These are phyloP conservation scores for Wickerhamiella domercqiae DNA, from an alignment of 805 yeast genomes.

Conservation along the genomic window DNA sequence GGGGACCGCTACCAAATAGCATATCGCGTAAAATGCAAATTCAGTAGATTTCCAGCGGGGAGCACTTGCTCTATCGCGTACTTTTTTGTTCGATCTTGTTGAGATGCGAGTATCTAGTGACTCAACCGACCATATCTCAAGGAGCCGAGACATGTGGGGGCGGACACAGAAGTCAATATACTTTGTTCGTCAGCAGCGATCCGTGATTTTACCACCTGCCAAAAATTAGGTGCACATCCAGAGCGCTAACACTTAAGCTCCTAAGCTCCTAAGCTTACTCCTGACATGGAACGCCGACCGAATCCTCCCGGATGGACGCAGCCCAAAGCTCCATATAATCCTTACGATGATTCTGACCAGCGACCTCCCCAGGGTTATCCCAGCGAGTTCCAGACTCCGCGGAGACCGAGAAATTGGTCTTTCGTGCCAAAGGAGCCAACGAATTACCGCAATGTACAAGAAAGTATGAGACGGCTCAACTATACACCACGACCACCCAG, in stretches of 20 bases:
- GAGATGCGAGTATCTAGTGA: slow-evolving; percentile 30
- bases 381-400: slow-evolving; percentile 59
- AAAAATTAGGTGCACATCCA: no score
- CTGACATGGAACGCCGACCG: slow-evolving; percentile 39
- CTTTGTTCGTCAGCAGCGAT: no score
- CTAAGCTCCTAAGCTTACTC: no score
- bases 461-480: slow-evolving; percentile 56
- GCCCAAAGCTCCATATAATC: slow-evolving; percentile 74
- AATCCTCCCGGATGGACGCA: slow-evolving; percentile 69
- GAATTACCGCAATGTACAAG: slow-evolving; percentile 51
- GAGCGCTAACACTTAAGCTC: no score
- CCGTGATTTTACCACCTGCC: no score
- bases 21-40: slow-evolving; percentile 49
- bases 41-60: slow-evolving; percentile 68
- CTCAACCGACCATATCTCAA: slow-evolving; percentile 25
- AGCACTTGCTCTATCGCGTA: slow-evolving; percentile 19
- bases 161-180: no score
- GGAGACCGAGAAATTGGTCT: slow-evolving; percentile 39
- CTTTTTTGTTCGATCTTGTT: slow-evolving; percentile 22
- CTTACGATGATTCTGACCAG: slow-evolving; percentile 60
- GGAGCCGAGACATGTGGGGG: no score
- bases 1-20: slow-evolving; percentile 61
- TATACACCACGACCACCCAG: slow-evolving; percentile 69
- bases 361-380: slow-evolving; percentile 81
- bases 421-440: slow-evolving; percentile 50